Base-by-base conservation (phyloP, 177 flowering plant species). In the Vitis hybrid region DNA sequence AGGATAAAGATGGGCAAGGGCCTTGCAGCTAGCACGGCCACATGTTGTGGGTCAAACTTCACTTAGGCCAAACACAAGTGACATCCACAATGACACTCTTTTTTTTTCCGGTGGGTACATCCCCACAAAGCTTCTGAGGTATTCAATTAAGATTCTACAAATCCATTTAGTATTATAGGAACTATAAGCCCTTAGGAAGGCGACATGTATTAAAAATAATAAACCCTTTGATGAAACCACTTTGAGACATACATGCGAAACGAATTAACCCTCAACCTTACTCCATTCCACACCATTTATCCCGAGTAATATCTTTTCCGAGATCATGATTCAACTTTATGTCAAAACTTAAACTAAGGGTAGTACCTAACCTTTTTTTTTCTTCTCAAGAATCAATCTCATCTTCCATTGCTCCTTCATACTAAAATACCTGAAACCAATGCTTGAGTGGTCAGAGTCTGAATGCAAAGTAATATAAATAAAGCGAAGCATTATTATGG, bases 21-120 rank as follows among this genome's bases (percentile, higher is more conserved):
- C 52, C 68, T 18, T 49, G 12, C 59, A 58, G 54, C 11, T 62
- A 72, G 52, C 60, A 30, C 60, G 55, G 27, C 63, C 76, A 77
- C 77, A 77, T 73, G 77, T 73, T 21, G 46, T 56, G 69, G 74
- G 69, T 30, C 72, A 51, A 68, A 62, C 32, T 61, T 62, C 15
- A 32, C 15, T 52, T 17, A 66, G 66, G 19, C 74, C 80, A 66
- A 64, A 63, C 67, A 70, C 66, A 66, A 70, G 11, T 68, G 79
- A 56, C 68, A 70, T 52, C 68, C 74, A 64, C 56, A 30, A 54
- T 64, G 52, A 66, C 64, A 48, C 14, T 19, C n/a, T 50, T 21
- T 30, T 30, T 30, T 21, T 11, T 68, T 52, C 27, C 52, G 46
- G 58, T 70, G 77, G 63, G 52, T 60, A 62, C 70, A 66, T 66